A percentile compares a stretch with the other conserved stretches of the same genome.
These are phyloP conservation scores for Ascoidea asiatica DNA, from an alignment of 805 yeast species.

Conservation along the genomic window DNA sequence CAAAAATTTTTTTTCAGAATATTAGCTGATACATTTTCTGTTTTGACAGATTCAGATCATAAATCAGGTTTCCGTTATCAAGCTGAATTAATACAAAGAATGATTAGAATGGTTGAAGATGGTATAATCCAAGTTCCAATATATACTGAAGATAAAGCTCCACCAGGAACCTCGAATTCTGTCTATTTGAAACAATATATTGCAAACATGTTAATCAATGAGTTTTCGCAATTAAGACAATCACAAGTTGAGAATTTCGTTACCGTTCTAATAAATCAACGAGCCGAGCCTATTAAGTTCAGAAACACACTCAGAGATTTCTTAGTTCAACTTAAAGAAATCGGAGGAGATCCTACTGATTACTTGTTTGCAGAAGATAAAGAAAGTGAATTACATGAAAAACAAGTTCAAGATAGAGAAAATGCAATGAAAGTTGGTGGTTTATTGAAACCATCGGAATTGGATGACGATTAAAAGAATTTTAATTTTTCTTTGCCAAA, in stretches of 20 bases:
- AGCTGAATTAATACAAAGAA: conserved; percentile 67
- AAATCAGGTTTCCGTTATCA: conserved; percentile 91
- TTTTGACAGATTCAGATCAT: conserved; percentile 93
- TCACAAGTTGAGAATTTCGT: conserved; percentile 78
- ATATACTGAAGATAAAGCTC: conserved; percentile 68
- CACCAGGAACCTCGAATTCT: conserved; percentile 73
- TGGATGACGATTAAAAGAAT: conserved; percentile 49
- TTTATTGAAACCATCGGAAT: conserved; percentile 82
- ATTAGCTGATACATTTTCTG: conserved; percentile 83
- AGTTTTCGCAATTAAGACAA: conserved; percentile 83
- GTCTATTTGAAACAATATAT: conserved; percentile 69
- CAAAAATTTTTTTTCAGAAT: conserved; percentile 81
- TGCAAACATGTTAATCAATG: conserved; percentile 67
- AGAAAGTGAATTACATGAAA: conserved; percentile 62
- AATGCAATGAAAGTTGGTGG: conserved; percentile 86
- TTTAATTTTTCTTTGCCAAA: no score
- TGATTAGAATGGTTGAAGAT: conserved; percentile 73
- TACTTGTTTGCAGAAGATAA: conserved; percentile 90
- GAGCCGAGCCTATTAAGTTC: conserved; percentile 63
- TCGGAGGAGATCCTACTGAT: conserved; percentile 92
- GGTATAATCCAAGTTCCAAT: conserved; percentile 65
- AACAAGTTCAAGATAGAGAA: conserved; percentile 57
- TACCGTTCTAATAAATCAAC: conserved; percentile 58
- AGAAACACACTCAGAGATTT: conserved; percentile 85
- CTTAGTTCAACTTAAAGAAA: conserved; percentile 89